Evolutionary conservation across 2,329 filamentous ascomycete species (phyloP), one percentile per base, ranked within the genome.

Genomic region (Pseudogymnoascus sp.): DNA sequence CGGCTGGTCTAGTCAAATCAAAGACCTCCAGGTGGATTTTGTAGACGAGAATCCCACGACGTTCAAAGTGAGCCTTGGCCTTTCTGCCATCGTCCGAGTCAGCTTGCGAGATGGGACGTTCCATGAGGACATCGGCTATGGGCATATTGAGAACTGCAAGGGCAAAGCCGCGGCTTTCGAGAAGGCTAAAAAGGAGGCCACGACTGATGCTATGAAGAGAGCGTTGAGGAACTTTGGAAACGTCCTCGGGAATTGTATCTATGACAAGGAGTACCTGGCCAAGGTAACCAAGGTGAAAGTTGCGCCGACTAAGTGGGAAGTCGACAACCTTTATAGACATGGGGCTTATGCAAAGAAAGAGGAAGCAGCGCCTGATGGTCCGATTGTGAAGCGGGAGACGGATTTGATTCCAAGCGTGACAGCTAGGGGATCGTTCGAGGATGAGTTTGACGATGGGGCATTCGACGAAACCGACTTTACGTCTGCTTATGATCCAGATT

Each of bases 91-190:
- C 66, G 87, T 97, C 64, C 86, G 95, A 64, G 89, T 99, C 35
- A 96, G 92, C 1, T 78, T 99, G 62, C 88, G 87, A 67, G 93
- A 97, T 76, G 95, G 95, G 57, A 95, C 93, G n/a, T 97, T 87
- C 73, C 95, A 97, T 74, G 95, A 99, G 82, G 95, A 99, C 73
- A 89, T 97, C 66, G 95, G 95, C 28, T 99, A 99, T 72, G 95
- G 95, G 7, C 90, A 95, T 69, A 96, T 96, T 69, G 93, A 97
- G 75, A 99, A 99, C 72, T 91, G 88, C 75, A 96, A 93, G 76
- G 90, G 91, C 63, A 99, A 99, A 78, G 93, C 93, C 2, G 89
- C 90, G 61, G 95, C 93, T 0, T 99, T 97, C 71, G 95, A 99
- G 75, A 66, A 99, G 77, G 93, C 95, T 1, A 99, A 97, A 79